A percentile compares a stretch with the other conserved stretches of the same genome.
Evolutionary conservation across 129 eudicot genomes (phyloP).

Genomic region (Oenanthe sinensis): DNA sequence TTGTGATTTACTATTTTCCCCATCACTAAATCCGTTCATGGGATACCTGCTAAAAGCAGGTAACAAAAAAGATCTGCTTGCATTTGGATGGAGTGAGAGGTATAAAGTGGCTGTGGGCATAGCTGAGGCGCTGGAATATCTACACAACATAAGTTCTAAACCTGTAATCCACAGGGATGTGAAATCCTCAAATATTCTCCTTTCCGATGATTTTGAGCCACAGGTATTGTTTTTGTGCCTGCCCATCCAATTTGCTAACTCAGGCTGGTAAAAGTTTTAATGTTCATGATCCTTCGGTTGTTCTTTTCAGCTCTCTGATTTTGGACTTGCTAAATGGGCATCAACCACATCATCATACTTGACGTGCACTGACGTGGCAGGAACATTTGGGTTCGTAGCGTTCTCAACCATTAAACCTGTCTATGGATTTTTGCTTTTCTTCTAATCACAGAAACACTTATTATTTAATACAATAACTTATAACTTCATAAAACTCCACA

Average conservation of each 20-base stretch:
- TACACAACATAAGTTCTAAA: slow-evolving; percentile 35
- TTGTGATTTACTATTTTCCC: background rate
- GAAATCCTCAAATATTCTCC: slow-evolving; percentile 86
- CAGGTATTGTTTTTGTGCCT: slow-evolving; percentile 42
- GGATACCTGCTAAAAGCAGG: slow-evolving; percentile 19
- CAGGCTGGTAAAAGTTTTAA: background rate
- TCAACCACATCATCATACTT: slow-evolving; percentile 56
- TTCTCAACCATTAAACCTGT: background rate
- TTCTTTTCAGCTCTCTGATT: slow-evolving; percentile 73
- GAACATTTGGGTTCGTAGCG: slow-evolving; percentile 82
- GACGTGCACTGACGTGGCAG: slow-evolving; percentile 78
- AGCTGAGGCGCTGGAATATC: slow-evolving; percentile 46
- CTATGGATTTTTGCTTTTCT: background rate
- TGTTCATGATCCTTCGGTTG: background rate
- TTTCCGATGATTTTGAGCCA: slow-evolving; percentile 85
- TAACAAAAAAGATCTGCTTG: slow-evolving; percentile 22
- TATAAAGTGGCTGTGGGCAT: slow-evolving; percentile 62
- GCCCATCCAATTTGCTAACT: background rate
- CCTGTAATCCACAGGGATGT: slow-evolving; percentile 87
- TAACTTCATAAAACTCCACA: background rate
- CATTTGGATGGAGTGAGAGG: slow-evolving; percentile 65
- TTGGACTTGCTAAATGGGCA: slow-evolving; percentile 96
- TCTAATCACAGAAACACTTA: background rate
- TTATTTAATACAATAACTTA: background rate
- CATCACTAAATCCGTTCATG: background rate